Evolutionary conservation across 2,329 filamentous ascomycete species (phyloP).

Genomic region (Sarocladium brachiariae): DNA sequence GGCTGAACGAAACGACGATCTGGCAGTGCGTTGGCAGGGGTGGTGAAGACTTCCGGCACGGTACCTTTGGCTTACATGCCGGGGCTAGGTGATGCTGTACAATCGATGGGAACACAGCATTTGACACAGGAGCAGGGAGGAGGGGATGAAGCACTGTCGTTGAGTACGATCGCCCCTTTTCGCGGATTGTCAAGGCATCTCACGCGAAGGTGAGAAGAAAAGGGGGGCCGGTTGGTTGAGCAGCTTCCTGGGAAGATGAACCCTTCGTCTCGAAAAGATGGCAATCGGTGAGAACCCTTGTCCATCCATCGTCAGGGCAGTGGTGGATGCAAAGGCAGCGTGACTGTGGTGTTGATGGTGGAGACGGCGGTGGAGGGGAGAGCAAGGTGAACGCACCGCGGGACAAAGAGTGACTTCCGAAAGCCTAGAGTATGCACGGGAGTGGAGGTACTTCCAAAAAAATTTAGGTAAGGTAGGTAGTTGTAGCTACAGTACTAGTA

Average conservation of each 20-base stretch:
- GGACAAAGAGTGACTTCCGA: neutral
- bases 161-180: too few relatives aligned
- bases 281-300: neutral
- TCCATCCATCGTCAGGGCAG: neutral
- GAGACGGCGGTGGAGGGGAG: slow-evolving; percentile 4
- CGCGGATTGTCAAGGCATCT: neutral
- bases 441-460: slow-evolving; percentile 7
- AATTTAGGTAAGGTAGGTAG: too few relatives aligned
- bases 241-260: too few relatives aligned
- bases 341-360: neutral
- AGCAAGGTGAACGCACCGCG: slow-evolving; percentile 1
- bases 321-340: neutral
- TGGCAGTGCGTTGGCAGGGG: neutral
- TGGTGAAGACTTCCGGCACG: slow-evolving; percentile 1
- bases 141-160: too few relatives aligned
- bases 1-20: neutral
- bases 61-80: neutral
- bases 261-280: too few relatives aligned
- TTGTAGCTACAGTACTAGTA: too few relatives aligned
- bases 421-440: neutral
- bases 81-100: neutral
- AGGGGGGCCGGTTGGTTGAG: too few relatives aligned
- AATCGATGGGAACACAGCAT: too few relatives aligned
- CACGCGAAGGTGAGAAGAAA: too few relatives aligned
- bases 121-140: neutral